phyloP scores from a whole-genome alignment of 2,329 filamentous ascomycete genomes.

The Metarhizium brunneum region DNA sequence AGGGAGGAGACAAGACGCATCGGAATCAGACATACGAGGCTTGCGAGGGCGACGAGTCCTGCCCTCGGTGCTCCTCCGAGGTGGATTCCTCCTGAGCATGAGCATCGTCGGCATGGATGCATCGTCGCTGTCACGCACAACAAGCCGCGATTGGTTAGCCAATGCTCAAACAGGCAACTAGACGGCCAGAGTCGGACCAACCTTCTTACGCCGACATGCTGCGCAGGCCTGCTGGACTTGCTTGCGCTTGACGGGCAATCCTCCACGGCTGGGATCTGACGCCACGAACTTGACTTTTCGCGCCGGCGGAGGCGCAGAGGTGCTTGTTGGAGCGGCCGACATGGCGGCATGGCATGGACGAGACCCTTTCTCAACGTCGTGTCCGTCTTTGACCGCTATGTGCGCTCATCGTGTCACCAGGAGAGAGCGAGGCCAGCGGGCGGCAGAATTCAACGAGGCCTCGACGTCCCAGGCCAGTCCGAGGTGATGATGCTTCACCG shows the following conservation, averaged over 20 bases:
- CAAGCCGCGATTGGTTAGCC: conserved; percentile 4
- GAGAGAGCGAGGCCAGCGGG: not conserved
- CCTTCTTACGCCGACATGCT: conserved; percentile 46
- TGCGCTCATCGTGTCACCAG: not conserved
- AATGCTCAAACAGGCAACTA: not conserved
- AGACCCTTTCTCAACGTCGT: not conserved
- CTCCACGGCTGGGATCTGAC: conserved; percentile 38
- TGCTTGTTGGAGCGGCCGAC: conserved; percentile 9
- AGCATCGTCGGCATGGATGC: conserved; percentile 29
- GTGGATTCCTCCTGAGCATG: conserved; percentile 18
- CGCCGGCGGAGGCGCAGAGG: conserved; percentile 3
- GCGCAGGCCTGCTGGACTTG: conserved; percentile 50
- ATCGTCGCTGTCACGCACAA: conserved; percentile 28
- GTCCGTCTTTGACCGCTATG: not conserved
- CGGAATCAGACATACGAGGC: conserved; percentile 16
- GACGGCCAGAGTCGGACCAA: conserved; percentile 12
- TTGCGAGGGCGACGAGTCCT: conserved; percentile 19
- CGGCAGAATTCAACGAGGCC: not conserved
- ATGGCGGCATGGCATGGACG: conserved; percentile 10
- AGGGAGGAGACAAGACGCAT: not conserved
- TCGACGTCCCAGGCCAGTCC: not conserved
- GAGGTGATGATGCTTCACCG: not conserved
- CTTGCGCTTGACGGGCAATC: conserved; percentile 48
- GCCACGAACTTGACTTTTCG: conserved; percentile 45
- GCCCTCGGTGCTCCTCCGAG: conserved; percentile 15